Evolutionary conservation across 495 filamentous ascomycete genomes (phyloP), one percentile per base, ranked within the genome.

Genomic region (Penicillium canariense): DNA sequence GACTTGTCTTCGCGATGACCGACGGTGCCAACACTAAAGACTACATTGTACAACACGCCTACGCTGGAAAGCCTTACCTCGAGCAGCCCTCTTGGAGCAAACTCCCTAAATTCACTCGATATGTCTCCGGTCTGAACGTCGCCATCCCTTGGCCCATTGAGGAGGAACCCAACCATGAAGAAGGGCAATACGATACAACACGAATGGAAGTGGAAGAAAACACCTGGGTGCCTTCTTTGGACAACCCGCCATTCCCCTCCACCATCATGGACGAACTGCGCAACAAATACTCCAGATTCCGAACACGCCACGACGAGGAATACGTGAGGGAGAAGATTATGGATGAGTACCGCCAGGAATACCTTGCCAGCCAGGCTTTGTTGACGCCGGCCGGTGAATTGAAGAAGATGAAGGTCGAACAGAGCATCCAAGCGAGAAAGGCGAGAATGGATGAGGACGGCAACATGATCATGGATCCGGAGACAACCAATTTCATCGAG

Each of bases 201-300:
- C 84, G 88, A 46, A 81, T 85, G 66, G 82, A 88, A 49, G 88
- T 90, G 50, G 90, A 96, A 56, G 78, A 82, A 14, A 73, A 67
- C 48, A 93, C 88, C 8, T 97, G 86, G 72, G 71, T 83, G 10
- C 91, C 92, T 0, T 88, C 85, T 12, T 70, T 97, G 11, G 72
- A 89, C 2, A 67, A 76, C 11, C 78, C 87, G 15, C 93, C 93
- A n/a, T 88, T 97, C 78, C 90, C 94, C 23, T 68, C 74, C 40
- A 75, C 66, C 23, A 81, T 97, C 28, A 80, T 97, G 58, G 88
- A 97, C 68, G 93, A 97, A 77, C 77, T 97, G 66, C 80, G 94
- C 56, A 87, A 87, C 72, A 88, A 87, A 61, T 97, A 87, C 81
- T 85, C 82, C 55, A 84, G 81, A 56, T 96, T 90, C 84, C 81